Percentiles rank a stretch among this genome's conserved stretches.
phyloP scores from a whole-genome alignment of 495 filamentous ascomycete genomes.

The Xylaria telfairii region DNA sequence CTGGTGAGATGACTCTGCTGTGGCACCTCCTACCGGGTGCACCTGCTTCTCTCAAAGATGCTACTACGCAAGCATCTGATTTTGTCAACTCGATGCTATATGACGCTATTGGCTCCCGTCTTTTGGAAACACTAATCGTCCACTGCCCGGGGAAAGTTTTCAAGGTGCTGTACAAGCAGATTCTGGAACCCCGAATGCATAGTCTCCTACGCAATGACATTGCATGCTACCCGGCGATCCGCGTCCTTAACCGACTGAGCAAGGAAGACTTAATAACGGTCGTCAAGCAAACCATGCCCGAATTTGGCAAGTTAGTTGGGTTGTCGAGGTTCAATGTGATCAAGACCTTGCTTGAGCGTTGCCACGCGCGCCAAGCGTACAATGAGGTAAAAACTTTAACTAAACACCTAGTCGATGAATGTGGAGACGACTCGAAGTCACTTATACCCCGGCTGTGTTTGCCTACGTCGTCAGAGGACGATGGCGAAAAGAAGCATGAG shows the following conservation, averaged over 20 bases:
- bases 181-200: conserved; percentile 76
- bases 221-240: conserved; percentile 81
- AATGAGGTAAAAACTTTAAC: conserved; percentile 67
- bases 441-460: conserved; percentile 65
- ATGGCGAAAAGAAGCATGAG: conserved; percentile 45
- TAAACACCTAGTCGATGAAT: conserved; percentile 62
- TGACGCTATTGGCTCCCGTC: conserved; percentile 83
- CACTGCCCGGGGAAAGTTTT: conserved; percentile 85
- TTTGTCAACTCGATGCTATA: conserved; percentile 90
- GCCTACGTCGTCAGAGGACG: conserved; percentile 46
- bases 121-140: conserved; percentile 83
- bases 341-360: conserved; percentile 82
- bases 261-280: conserved; percentile 81
- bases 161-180: conserved; percentile 77
- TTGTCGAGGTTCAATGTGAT: conserved; percentile 77
- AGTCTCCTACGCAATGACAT: conserved; percentile 86
- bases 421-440: conserved; percentile 60
- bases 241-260: conserved; percentile 78
- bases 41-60: conserved; percentile 50
- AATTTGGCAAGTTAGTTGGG: conserved; percentile 71
- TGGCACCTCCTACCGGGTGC: conserved; percentile 52
- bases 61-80: conserved; percentile 48
- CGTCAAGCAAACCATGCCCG: conserved; percentile 68
- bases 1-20: conserved; percentile 42
- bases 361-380: conserved; percentile 62